Evolutionary conservation across 2,329 filamentous ascomycete genomes (phyloP).

Genomic region (Byssoonygena ceratinophila): DNA sequence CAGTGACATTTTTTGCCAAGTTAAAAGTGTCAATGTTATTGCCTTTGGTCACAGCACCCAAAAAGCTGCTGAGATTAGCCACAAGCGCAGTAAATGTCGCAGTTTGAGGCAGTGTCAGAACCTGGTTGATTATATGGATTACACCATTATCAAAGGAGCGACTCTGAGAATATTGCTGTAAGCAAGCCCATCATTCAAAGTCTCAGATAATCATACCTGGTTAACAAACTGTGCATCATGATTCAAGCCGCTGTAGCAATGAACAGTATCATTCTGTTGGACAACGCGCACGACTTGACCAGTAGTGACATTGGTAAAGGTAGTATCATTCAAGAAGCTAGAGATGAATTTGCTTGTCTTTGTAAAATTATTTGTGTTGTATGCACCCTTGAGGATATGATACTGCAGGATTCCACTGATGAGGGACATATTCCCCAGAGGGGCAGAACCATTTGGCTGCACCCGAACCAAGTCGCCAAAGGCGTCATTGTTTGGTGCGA

Average conservation of each 20-base stretch:
- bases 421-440: slow-evolving; percentile 20
- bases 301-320: slow-evolving; percentile 49
- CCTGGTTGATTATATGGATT: slow-evolving; percentile 44
- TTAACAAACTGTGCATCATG: slow-evolving; percentile 40
- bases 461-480: slow-evolving; percentile 25
- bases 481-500: slow-evolving; percentile 47
- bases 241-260: slow-evolving; percentile 42
- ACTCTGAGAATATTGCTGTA: slow-evolving; percentile 29
- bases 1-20: slow-evolving; percentile 30
- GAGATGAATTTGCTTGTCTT: slow-evolving; percentile 35
- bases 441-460: slow-evolving; percentile 26
- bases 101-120: slow-evolving; percentile 40
- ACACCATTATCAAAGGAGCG: slow-evolving; percentile 46
- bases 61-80: slow-evolving; percentile 38
- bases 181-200: background rate
- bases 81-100: slow-evolving; percentile 34
- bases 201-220: slow-evolving; percentile 33
- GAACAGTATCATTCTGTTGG: slow-evolving; percentile 37
- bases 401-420: slow-evolving; percentile 45
- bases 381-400: slow-evolving; percentile 48
- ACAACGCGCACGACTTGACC: slow-evolving; percentile 48
- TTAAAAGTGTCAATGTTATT: slow-evolving; percentile 30
- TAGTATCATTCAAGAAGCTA: slow-evolving; percentile 40
- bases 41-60: slow-evolving; percentile 39
- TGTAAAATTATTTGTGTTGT: slow-evolving; percentile 30